Evolutionary conservation across 2,329 filamentous ascomycete species (phyloP).

Genomic region (Fusarium illudens): DNA sequence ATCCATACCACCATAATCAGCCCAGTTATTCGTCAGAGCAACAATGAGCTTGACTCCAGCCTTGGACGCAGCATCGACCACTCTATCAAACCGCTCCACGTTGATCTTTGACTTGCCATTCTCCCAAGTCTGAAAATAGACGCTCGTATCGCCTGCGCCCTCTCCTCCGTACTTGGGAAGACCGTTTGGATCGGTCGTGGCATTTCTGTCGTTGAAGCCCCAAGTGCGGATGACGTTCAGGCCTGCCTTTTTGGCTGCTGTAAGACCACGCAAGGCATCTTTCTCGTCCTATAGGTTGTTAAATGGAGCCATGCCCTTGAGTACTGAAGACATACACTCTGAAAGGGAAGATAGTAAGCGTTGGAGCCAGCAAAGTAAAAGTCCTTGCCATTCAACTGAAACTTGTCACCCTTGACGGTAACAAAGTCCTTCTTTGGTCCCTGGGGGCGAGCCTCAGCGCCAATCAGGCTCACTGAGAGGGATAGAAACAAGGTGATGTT

Average conservation of each 20-base stretch:
- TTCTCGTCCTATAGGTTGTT: constrained; percentile 51
- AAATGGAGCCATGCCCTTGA: neutral
- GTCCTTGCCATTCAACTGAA: constrained; percentile 54
- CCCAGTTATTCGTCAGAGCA: constrained; percentile 66
- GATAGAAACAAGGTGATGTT: constrained; percentile 1
- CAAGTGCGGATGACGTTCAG: constrained; percentile 23
- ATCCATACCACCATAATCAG: constrained; percentile 68
- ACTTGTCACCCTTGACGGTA: constrained; percentile 37
- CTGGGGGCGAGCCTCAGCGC: neutral
- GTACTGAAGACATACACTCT: neutral
- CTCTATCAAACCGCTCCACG: constrained; percentile 14
- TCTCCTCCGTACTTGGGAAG: constrained; percentile 56
- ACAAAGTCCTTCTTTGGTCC: constrained; percentile 40
- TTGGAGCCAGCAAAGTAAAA: constrained; percentile 63
- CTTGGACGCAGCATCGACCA: constrained; percentile 50
- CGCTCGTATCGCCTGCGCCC: constrained; percentile 57
- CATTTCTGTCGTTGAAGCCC: constrained; percentile 29
- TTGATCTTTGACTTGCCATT: constrained; percentile 25
- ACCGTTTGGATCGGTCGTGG: constrained; percentile 1
- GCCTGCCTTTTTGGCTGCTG: constrained; percentile 21
- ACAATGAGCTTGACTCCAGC: constrained; percentile 63
- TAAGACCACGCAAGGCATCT: constrained; percentile 13
- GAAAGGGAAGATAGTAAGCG: constrained; percentile 59
- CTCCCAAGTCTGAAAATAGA: constrained; percentile 38
- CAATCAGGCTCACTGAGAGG: neutral